Base-by-base conservation (phyloP, 164 flowering plant species). In the Tinospora cordifolia region DNA sequence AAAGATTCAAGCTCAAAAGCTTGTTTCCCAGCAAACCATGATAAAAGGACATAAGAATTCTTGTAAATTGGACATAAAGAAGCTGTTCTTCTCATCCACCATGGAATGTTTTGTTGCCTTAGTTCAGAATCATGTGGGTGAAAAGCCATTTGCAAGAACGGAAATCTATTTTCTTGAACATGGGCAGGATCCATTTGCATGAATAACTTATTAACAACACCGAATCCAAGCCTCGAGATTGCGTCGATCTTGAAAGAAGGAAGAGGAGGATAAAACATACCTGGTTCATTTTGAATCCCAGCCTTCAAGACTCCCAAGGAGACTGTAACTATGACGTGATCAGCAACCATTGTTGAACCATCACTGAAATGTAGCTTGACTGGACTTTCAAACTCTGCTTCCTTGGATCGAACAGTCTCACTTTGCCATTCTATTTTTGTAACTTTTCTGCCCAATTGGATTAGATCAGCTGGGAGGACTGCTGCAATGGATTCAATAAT, bases 11-110 rank as follows among this genome's bases (percentile, higher is more conserved):
- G 89, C 79, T 85, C 84, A 0, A 89, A 82, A 19, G 99, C 99
- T 79, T 94, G 97, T 65, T 86, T 72, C 6, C 99, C 99, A 24
- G 96, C 95, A 73, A 94, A 92, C 99, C 99, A 94, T 58, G 93
- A 82, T 0, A 92, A 78, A 0, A 92, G 70, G 0, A 88, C 87
- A 25, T 77, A 82, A 7, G 99, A 90, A 30, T 82, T 84, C 58
- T 74, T 75, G 72, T 94, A 81, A 65, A 92, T 88, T 59, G 99
- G 99, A 44, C 73, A 71, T 0, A 94, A 8, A 14, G 88, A 82
- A 39, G 89, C 85, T 62, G 99, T 87, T 70, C 80, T 88, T 72
- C 95, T 83, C 84, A 94, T 89, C 99, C 99, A 94, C 87, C 91
- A 82, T 4, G 99, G 99, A 39, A 92, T 84, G 41, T 79, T 81